phyloP scores from a whole-genome alignment of 352 stramenopile genomes.

The Achlya hypogyna region DNA sequence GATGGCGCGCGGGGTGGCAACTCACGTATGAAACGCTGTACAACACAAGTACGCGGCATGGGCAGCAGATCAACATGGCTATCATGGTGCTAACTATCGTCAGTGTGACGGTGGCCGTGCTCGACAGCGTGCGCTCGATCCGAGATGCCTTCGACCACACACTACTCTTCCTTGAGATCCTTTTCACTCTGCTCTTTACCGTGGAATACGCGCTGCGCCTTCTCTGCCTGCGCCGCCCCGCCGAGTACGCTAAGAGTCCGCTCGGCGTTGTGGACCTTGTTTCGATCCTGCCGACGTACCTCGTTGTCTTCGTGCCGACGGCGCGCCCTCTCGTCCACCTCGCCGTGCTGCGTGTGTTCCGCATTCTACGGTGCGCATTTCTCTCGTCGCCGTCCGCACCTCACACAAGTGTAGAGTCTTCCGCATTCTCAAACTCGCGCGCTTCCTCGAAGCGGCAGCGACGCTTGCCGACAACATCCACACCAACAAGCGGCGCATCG shows the following conservation, averaged over 20 bases:
- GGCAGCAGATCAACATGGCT: constrained; percentile 9
- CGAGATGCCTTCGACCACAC: constrained; percentile 50
- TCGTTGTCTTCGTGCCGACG: constrained; percentile 26
- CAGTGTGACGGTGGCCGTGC: constrained; percentile 16
- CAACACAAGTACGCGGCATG: constrained; percentile 14
- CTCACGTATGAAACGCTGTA: constrained; percentile 19
- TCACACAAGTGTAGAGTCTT: constrained; percentile 31
- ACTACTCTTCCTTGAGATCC: constrained; percentile 54
- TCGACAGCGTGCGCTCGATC: constrained; percentile 12
- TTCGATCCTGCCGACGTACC: constrained; percentile 67
- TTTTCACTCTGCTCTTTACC: constrained; percentile 72
- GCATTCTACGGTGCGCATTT: constrained; percentile 39
- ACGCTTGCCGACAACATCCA: constrained; percentile 71
- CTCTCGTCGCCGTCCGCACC: background rate
- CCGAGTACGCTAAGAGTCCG: constrained; percentile 57
- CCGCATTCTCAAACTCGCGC: constrained; percentile 54
- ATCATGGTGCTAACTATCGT: constrained; percentile 18
- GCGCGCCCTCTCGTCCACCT: constrained; percentile 59
- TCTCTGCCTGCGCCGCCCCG: constrained; percentile 45
- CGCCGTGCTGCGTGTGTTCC: constrained; percentile 66
- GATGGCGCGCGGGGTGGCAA: constrained; percentile 13
- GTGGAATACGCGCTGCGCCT: constrained; percentile 67
- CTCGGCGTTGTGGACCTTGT: constrained; percentile 68
- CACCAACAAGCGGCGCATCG: constrained; percentile 64
- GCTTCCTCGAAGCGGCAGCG: constrained; percentile 63